Evolutionary conservation across 139 green algal species (phyloP).

Genomic region (Chlamydomonas eustigma): DNA sequence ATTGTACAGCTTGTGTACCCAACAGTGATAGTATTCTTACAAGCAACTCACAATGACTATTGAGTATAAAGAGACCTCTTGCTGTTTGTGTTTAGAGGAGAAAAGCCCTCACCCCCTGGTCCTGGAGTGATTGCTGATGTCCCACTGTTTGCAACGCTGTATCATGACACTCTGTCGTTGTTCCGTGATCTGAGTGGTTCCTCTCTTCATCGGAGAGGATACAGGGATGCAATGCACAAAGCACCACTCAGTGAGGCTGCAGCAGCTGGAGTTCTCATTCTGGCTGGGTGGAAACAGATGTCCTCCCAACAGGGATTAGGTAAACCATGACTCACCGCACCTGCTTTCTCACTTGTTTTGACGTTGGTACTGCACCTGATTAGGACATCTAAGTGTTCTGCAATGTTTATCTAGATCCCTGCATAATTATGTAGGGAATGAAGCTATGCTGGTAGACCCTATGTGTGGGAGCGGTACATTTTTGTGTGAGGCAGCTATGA

Average conservation of each 20-base stretch:
- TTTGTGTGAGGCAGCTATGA: conserved; percentile 85
- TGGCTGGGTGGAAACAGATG: conserved; percentile 54
- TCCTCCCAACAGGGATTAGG: neutral
- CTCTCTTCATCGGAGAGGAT: conserved; percentile 83
- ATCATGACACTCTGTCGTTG: conserved; percentile 56
- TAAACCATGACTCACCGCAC: neutral
- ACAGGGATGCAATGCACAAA: conserved; percentile 76
- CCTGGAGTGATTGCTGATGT: conserved; percentile 50
- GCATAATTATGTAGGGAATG: neutral
- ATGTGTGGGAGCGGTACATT: conserved; percentile 92
- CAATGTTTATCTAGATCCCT: neutral
- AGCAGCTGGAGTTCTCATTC: conserved; percentile 72
- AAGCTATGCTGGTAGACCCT: conserved; percentile 53
- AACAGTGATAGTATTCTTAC: too few relatives aligned
- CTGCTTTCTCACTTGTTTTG: neutral
- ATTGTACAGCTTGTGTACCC: too few relatives aligned
- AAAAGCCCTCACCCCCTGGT: too few relatives aligned
- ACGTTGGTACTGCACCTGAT: neutral
- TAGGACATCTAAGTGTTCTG: neutral
- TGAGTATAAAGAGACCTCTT: too few relatives aligned
- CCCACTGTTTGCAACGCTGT: conserved; percentile 71
- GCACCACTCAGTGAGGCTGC: conserved; percentile 86
- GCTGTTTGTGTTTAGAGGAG: too few relatives aligned
- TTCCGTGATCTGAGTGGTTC: conserved; percentile 83
- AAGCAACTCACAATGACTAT: too few relatives aligned